phyloP scores from a whole-genome alignment of 164 flowering plant genomes.

The Vitis cinerea region DNA sequence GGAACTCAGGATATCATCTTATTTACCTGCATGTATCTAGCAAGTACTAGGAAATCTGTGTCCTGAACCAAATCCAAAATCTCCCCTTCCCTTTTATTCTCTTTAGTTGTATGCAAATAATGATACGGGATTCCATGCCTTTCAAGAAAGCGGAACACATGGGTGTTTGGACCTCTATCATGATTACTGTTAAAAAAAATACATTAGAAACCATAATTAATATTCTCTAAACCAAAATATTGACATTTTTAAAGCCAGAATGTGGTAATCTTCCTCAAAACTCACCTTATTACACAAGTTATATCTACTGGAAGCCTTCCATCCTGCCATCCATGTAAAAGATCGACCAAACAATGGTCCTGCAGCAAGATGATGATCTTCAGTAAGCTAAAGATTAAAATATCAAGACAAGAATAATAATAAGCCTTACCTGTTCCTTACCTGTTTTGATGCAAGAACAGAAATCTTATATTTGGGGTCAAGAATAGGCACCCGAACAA shows the following conservation, averaged over 20 bases:
- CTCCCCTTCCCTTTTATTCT: slow-evolving; percentile 69
- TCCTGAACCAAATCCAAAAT: slow-evolving; percentile 73
- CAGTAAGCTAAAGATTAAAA: neutral
- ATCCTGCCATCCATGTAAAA: slow-evolving; percentile 88
- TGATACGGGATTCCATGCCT: slow-evolving; percentile 86
- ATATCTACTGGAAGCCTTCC: slow-evolving; percentile 81
- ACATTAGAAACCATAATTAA: slow-evolving; percentile 7
- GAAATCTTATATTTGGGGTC: slow-evolving; percentile 92
- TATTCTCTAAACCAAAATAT: neutral
- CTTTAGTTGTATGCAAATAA: slow-evolving; percentile 45
- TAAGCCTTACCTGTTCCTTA: slow-evolving; percentile 34
- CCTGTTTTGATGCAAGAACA: slow-evolving; percentile 73
- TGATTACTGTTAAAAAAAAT: slow-evolving; percentile 61
- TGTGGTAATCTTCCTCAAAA: neutral
- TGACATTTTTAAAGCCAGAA: neutral
- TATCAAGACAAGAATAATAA: neutral
- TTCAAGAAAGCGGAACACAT: slow-evolving; percentile 82
- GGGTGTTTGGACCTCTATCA: slow-evolving; percentile 82
- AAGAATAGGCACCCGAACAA: slow-evolving; percentile 69
- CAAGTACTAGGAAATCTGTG: slow-evolving; percentile 93
- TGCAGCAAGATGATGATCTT: slow-evolving; percentile 26
- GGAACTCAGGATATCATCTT: no score
- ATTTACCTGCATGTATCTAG: slow-evolving; percentile 98
- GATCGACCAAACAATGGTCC: slow-evolving; percentile 93
- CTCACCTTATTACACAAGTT: slow-evolving; percentile 85